Conservation (phyloP, 2,329 filamentous ascomycete genomes). For the Epichloe gansuensis region DNA sequence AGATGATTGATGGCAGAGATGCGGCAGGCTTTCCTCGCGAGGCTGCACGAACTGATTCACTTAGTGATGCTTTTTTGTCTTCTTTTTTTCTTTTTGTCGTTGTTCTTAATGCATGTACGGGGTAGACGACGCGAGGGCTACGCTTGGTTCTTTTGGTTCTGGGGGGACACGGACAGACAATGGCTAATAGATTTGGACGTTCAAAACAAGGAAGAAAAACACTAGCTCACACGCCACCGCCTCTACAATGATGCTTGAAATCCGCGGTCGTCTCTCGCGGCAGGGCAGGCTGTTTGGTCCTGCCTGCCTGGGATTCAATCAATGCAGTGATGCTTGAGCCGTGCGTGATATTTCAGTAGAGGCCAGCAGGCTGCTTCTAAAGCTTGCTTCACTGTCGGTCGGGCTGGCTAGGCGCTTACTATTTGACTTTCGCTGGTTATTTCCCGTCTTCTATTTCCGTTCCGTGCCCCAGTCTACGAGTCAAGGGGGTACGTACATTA, state of each 20-base stretch:
- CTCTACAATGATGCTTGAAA: not conserved
- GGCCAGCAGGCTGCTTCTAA: not conserved
- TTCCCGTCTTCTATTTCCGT: no score
- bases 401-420: not conserved
- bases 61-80: not conserved
- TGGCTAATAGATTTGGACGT: constrained; percentile 8
- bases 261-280: not conserved
- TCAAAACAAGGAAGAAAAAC: not conserved
- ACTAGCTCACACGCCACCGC: not conserved
- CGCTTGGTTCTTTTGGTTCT: not conserved
- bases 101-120: constrained; percentile 9
- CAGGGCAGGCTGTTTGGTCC: not conserved
- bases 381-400: not conserved
- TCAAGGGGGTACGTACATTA: no score
- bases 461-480: no score
- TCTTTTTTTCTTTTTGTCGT: not conserved
- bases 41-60: not conserved
- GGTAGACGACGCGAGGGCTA: constrained; percentile 7
- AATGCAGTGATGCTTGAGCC: not conserved
- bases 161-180: constrained; percentile 4
- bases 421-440: no score
- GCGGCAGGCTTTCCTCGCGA: constrained; percentile 4
- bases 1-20: not conserved
- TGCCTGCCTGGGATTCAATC: no score
- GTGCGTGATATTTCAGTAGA: not conserved